These are phyloP conservation scores for Capniomyces stellatus DNA, from an alignment of 371 early-diverging fungal species.

Conservation along the genomic window DNA sequence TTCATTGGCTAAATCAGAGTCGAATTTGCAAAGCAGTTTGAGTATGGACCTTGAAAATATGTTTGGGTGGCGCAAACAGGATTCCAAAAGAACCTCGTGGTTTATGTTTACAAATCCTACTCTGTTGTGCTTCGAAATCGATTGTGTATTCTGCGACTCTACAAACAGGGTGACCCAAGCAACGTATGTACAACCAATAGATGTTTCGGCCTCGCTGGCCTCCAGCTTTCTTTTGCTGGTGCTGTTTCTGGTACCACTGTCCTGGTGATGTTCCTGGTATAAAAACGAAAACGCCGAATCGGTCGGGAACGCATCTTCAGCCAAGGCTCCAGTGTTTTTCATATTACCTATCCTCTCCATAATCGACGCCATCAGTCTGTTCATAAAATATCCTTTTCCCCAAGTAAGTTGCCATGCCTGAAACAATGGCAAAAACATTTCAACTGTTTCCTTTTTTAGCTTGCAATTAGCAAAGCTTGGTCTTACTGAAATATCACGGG, in stretches of 20 bases:
- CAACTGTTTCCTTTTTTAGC: not conserved
- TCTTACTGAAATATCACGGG: not conserved
- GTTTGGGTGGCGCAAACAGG: conserved; percentile 17
- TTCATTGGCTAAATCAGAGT: conserved; percentile 9
- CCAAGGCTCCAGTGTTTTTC: not conserved
- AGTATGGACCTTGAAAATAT: conserved; percentile 18
- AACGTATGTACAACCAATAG: conserved; percentile 15
- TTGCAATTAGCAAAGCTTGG: not conserved
- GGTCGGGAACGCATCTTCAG: not conserved
- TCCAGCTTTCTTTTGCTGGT: too few relatives aligned
- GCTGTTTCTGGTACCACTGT: too few relatives aligned
- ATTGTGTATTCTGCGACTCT: not conserved
- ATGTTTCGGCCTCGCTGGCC: conserved; percentile 1
- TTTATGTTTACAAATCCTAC: too few relatives aligned
- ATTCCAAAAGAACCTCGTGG: conserved; percentile 15
- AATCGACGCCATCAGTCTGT: not conserved
- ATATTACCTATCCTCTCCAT: not conserved
- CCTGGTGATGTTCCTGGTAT: conserved; percentile 6
- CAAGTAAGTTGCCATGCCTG: not conserved
- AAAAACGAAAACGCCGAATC: conserved; percentile 2
- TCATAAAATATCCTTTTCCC: not conserved
- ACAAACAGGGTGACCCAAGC: conserved; percentile 15
- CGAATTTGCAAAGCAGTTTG: conserved; percentile 9
- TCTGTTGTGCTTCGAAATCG: too few relatives aligned
- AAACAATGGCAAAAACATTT: not conserved